Percentiles rank a stretch among this genome's conserved stretches.
Conservation (phyloP, 2,329 filamentous ascomycete species). For the Alternaria sp. region DNA sequence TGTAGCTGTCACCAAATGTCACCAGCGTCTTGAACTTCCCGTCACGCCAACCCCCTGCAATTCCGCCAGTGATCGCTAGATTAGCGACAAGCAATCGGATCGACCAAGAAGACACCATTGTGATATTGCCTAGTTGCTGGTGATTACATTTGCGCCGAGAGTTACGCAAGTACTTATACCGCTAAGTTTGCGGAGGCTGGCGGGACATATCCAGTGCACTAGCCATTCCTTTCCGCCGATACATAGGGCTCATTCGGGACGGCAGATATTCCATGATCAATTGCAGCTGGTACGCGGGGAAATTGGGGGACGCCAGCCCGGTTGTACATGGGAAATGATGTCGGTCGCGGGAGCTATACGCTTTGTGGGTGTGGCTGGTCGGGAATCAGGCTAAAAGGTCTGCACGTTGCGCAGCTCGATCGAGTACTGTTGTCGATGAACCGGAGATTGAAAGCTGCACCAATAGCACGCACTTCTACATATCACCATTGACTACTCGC, state of each 20-base stretch:
- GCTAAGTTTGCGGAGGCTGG: conserved; percentile 5
- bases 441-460: not conserved
- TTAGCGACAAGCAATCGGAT: conserved; percentile 31
- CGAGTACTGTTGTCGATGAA: conserved; percentile 2
- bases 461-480: not conserved
- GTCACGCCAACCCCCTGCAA: conserved; percentile 48
- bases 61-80: conserved; percentile 29
- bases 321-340: conserved; percentile 24
- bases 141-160: not conserved
- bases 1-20: conserved; percentile 79
- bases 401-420: conserved; percentile 3
- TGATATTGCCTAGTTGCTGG: conserved; percentile 15
- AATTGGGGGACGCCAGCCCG: conserved; percentile 22
- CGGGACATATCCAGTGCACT: conserved; percentile 15
- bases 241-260: conserved; percentile 8
- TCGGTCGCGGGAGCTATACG: conserved; percentile 27
- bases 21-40: conserved; percentile 69
- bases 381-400: conserved; percentile 42
- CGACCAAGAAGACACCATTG: conserved; percentile 34
- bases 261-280: conserved; percentile 16
- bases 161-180: conserved; percentile 27
- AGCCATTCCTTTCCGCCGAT: conserved; percentile 24
- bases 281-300: conserved; percentile 26
- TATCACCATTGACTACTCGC: not conserved
- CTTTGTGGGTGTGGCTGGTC: conserved; percentile 20